phyloP scores from a whole-genome alignment of 768 basidiomycete species.

The Naganishia antarctica region DNA sequence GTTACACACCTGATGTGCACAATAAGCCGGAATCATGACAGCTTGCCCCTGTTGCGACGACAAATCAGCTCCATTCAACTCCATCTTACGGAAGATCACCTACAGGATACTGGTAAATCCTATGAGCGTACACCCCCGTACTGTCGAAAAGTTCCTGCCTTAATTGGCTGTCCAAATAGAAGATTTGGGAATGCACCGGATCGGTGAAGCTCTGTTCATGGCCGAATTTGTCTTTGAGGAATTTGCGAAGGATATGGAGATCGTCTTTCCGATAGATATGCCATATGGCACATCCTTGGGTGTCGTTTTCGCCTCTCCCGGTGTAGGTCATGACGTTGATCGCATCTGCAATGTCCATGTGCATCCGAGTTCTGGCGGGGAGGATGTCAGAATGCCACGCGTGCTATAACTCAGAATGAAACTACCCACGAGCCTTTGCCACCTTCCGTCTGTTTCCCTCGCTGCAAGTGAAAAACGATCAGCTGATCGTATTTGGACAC shows the following conservation, averaged over 20 bases:
- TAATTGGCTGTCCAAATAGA: constrained; percentile 70
- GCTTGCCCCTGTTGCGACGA: constrained; percentile 59
- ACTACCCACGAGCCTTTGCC: constrained; percentile 62
- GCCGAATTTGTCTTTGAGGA: constrained; percentile 62
- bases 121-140: constrained; percentile 68
- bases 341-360: constrained; percentile 91
- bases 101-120: constrained; percentile 80
- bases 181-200: constrained; percentile 84
- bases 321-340: constrained; percentile 85
- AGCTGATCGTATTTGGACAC: neutral
- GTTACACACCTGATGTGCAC: constrained; percentile 69
- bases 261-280: constrained; percentile 81
- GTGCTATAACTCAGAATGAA: neutral
- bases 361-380: constrained; percentile 61
- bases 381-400: neutral
- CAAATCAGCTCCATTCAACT: neutral
- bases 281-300: constrained; percentile 76
- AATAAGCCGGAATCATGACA: constrained; percentile 84
- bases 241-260: constrained; percentile 68
- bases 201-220: constrained; percentile 52
- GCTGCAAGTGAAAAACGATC: constrained; percentile 40
- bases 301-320: constrained; percentile 57
- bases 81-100: constrained; percentile 22
- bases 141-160: constrained; percentile 64
- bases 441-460: constrained; percentile 61